These are phyloP conservation scores for Paraconiothyrium brasiliense DNA, from an alignment of 2,329 filamentous ascomycete genomes.

Conservation along the genomic window DNA sequence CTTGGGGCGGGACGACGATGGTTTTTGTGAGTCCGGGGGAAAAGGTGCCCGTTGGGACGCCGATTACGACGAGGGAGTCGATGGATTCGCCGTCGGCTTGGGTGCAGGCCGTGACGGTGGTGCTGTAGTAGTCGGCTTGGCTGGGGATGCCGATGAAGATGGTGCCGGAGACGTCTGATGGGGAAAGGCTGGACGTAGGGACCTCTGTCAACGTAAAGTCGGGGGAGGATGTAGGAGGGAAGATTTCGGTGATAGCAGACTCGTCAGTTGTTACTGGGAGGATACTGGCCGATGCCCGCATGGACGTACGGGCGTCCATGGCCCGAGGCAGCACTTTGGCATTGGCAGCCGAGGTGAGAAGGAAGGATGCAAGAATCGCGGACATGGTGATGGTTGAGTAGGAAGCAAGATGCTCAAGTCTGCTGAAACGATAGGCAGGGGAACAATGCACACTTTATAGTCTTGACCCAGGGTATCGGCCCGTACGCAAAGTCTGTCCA, in stretches of 20 bases:
- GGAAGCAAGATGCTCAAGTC: background rate
- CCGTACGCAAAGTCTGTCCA: background rate
- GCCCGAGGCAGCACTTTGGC: slow-evolving; percentile 14
- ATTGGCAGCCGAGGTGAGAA: slow-evolving; percentile 10
- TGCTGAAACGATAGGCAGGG: background rate
- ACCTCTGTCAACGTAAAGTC: background rate
- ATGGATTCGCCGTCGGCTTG: slow-evolving; percentile 10
- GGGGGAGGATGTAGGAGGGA: background rate
- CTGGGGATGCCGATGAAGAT: slow-evolving; percentile 17
- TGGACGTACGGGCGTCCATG: background rate
- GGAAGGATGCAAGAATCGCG: slow-evolving; percentile 1
- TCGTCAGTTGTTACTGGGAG: background rate
- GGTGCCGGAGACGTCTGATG: slow-evolving; percentile 1
- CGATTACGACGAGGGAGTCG: slow-evolving; percentile 17
- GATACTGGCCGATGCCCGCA: background rate
- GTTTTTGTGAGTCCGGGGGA: slow-evolving; percentile 15
- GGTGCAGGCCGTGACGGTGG: slow-evolving; percentile 18
- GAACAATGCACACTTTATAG: background rate
- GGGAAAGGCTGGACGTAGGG: background rate
- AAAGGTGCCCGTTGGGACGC: slow-evolving; percentile 16
- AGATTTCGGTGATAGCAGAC: background rate
- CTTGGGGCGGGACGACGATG: slow-evolving; percentile 19
- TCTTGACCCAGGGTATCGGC: background rate
- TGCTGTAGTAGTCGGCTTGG: slow-evolving; percentile 8
- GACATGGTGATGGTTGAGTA: slow-evolving; percentile 1